A percentile compares a stretch with the other conserved stretches of the same genome.
Evolutionary conservation across 1,284 basidiomycete genomes (phyloP).

Genomic region (Puccinia novopanici): DNA sequence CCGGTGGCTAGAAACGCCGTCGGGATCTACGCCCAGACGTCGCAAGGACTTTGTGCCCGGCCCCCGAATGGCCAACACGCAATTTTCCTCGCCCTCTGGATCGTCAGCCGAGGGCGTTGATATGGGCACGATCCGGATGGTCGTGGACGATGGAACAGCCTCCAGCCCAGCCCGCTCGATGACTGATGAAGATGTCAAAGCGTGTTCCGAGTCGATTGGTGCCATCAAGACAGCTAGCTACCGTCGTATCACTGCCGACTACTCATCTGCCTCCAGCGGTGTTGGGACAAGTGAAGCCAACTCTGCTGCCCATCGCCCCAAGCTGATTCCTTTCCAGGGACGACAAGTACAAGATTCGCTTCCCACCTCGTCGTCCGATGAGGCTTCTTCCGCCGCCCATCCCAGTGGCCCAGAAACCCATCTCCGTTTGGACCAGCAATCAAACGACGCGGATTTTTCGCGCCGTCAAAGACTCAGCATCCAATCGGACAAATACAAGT

Average conservation of each 20-base stretch:
- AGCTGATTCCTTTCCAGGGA: slow-evolving; percentile 40
- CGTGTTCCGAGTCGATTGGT: slow-evolving; percentile 44
- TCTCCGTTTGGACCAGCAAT: background rate
- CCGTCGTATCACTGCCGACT: slow-evolving; percentile 35
- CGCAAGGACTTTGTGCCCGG: slow-evolving; percentile 39
- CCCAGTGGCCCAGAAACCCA: background rate
- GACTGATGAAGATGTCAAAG: slow-evolving; percentile 37
- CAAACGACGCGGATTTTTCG: slow-evolving; percentile 8
- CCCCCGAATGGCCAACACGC: background rate
- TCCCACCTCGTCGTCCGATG: slow-evolving; percentile 15
- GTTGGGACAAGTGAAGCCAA: slow-evolving; percentile 11
- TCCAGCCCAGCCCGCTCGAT: slow-evolving; percentile 23
- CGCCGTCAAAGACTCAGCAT: slow-evolving; percentile 27
- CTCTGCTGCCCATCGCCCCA: slow-evolving; percentile 33
- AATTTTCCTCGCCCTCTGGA: slow-evolving; percentile 9
- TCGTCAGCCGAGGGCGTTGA: slow-evolving; percentile 28
- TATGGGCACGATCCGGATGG: slow-evolving; percentile 46
- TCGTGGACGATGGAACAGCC: slow-evolving; percentile 16
- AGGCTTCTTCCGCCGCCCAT: background rate
- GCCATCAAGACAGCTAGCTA: slow-evolving; percentile 44
- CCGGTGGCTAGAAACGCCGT: slow-evolving; percentile 31
- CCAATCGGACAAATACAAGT: slow-evolving; percentile 32
- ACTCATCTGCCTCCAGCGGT: slow-evolving; percentile 23
- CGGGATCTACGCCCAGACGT: slow-evolving; percentile 33
- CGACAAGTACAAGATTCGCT: background rate